Evolutionary conservation across 805 yeast species (phyloP).

Genomic region (Metschnikowia lunata): DNA sequence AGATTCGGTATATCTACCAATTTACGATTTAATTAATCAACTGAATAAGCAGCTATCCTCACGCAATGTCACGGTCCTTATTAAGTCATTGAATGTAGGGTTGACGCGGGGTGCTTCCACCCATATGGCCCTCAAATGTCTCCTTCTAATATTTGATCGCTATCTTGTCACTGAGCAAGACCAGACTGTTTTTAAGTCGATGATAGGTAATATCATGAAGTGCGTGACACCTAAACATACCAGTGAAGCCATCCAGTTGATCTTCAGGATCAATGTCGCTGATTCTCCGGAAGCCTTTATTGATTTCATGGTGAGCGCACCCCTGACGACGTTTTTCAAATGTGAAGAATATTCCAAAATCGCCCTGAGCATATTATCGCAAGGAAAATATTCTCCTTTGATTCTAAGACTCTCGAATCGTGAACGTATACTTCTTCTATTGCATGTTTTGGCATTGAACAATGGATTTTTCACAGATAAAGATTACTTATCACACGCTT

Average conservation of each 20-base stretch:
- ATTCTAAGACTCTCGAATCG: background rate
- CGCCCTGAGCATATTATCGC: background rate
- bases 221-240: background rate
- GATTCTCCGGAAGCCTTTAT: slow-evolving; percentile 6
- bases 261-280: slow-evolving; percentile 2
- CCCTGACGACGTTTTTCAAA: background rate
- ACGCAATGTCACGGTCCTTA: slow-evolving; percentile 5
- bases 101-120: slow-evolving; percentile 1
- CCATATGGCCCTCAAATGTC: slow-evolving; percentile 2
- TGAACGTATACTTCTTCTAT: slow-evolving; percentile 9
- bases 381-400: background rate
- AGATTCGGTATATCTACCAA: background rate
- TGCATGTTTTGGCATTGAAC: slow-evolving; percentile 10
- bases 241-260: background rate
- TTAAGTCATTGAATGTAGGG: slow-evolving; percentile 2
- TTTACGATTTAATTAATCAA: background rate
- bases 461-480: background rate
- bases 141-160: background rate
- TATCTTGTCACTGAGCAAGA: background rate
- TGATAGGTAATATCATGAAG: background rate
- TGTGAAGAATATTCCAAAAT: background rate
- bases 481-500: slow-evolving; percentile 4
- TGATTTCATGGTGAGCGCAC: slow-evolving; percentile 4
- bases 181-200: background rate
- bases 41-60: background rate